Base-by-base conservation (phyloP, 2,329 filamentous ascomycete species). In the Fusarium sp. region DNA sequence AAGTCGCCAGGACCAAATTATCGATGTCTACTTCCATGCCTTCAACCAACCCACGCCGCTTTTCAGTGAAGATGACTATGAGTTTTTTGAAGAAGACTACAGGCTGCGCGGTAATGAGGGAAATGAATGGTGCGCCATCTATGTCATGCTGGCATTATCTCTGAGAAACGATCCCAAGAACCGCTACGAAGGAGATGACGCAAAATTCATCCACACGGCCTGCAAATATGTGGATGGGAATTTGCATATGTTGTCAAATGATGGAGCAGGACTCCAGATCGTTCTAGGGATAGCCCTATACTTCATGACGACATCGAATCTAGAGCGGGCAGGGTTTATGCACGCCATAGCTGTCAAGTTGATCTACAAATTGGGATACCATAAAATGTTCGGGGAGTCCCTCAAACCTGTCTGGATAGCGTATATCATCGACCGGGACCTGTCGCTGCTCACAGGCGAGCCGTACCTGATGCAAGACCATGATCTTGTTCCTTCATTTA, bases 281-380 rank as follows among this genome's bases (percentile, higher is more conserved):
- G 9, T 72, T 35, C 32, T 73, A 2, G 56, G 70, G 13, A 15
- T 50, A 26, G 42, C 57, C 20, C 7, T 62, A 0, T 45, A 69
- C 11, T 66, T 42, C 6, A 62, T 58, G 38, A 48, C 57, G 7
- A 66, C 60, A 8, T 3, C 47, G 3, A 10, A 72, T n/a, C 42
- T 70, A 11, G 51, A 50, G 1, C 64, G 57, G 6, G 50, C 70
- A 0, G 61, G 54, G 1, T 36, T 63, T 7, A 3, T 73, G 20
- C n/a, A 63, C 26, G 56, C 70, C 1, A 72, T 22, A 10, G 60
- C 70, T 5, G 69, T 73, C 11, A 73, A 73, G 26, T 8, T 69
- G 7, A 42, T 57, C 10, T 61, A 72, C 35, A 35, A 38, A 6
- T 15, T 72, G 1, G 54, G 38, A 3, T 53, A 56, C 14, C 63